phyloP scores from a whole-genome alignment of 2,329 filamentous ascomycete species.

The Ramularia collo-cygni region DNA sequence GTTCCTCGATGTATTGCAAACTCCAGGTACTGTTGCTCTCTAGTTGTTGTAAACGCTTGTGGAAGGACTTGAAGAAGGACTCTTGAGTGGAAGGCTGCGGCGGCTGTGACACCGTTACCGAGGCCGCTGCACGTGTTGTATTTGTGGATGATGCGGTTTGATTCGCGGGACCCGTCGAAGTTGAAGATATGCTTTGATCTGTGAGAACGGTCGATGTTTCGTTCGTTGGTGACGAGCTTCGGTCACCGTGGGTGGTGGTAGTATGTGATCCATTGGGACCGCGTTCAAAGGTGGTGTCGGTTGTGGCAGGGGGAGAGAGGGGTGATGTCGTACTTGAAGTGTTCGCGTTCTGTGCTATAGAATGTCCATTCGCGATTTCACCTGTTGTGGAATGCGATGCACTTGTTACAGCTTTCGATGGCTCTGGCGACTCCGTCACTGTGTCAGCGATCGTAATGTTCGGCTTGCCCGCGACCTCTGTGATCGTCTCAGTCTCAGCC shows the following conservation, averaged over 20 bases:
- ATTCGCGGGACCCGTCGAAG: background rate
- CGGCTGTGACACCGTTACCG: conserved; percentile 28
- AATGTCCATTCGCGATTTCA: too few species aligned
- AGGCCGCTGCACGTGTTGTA: conserved; percentile 6
- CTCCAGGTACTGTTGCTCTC: conserved; percentile 91
- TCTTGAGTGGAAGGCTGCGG: conserved; percentile 80
- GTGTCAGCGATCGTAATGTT: too few species aligned
- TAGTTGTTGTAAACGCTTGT: conserved; percentile 83
- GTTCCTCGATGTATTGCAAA: conserved; percentile 92
- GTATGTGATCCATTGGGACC: too few species aligned
- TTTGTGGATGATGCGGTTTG: conserved; percentile 7
- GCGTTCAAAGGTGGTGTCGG: too few species aligned
- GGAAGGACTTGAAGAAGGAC: conserved; percentile 94
- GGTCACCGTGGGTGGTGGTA: too few species aligned
- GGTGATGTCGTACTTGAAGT: background rate
- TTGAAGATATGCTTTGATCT: background rate
- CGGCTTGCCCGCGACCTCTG: too few species aligned
- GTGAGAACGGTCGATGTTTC: background rate
- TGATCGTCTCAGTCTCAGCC: conserved; percentile 3
- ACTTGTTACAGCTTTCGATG: too few species aligned
- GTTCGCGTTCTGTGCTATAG: background rate
- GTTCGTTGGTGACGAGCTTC: background rate
- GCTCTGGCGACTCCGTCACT: too few species aligned
- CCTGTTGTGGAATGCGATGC: too few species aligned
- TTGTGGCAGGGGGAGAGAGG: too few species aligned